phyloP scores from a whole-genome alignment of 192 early-diverging fungal genomes.

The Coemansia sp. region DNA sequence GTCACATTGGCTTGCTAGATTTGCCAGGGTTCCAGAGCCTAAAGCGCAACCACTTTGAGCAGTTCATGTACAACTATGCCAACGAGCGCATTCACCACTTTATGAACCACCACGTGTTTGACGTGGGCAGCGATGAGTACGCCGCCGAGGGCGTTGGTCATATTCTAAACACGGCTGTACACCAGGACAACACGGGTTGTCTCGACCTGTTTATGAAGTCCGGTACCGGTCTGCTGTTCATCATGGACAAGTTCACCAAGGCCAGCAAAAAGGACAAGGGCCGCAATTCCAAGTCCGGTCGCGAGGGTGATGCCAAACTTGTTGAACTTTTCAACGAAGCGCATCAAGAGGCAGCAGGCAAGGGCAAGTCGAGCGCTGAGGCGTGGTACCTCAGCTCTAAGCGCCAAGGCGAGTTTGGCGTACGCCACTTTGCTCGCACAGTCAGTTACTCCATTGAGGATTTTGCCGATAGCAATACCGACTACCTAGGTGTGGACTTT shows the following conservation, averaged over 20 bases:
- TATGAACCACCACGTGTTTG: constrained; percentile 71
- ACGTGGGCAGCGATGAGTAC: constrained; percentile 64
- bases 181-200: constrained; percentile 69
- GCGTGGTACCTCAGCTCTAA: constrained; percentile 35
- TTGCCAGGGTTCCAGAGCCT: constrained; percentile 77
- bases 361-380: constrained; percentile 19
- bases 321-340: constrained; percentile 40
- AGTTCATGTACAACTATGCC: constrained; percentile 80
- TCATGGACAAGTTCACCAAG: constrained; percentile 69
- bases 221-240: constrained; percentile 71
- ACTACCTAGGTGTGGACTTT: constrained; percentile 80
- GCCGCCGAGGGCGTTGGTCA: constrained; percentile 62
- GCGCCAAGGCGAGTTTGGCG: constrained; percentile 62
- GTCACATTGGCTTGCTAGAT: constrained; percentile 86
- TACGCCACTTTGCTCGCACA: constrained; percentile 78
- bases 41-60: constrained; percentile 58
- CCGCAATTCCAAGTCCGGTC: constrained; percentile 27
- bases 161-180: constrained; percentile 56
- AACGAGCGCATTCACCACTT: constrained; percentile 88
- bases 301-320: constrained; percentile 43
- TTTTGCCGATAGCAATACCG: constrained; percentile 77
- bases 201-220: constrained; percentile 74
- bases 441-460: constrained; percentile 60
- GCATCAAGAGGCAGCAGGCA: constrained; percentile 20
- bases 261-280: constrained; percentile 48